Evolutionary conservation across 1,139 yeast species (phyloP).

Genomic region (Scheffersomyces quercinus): DNA sequence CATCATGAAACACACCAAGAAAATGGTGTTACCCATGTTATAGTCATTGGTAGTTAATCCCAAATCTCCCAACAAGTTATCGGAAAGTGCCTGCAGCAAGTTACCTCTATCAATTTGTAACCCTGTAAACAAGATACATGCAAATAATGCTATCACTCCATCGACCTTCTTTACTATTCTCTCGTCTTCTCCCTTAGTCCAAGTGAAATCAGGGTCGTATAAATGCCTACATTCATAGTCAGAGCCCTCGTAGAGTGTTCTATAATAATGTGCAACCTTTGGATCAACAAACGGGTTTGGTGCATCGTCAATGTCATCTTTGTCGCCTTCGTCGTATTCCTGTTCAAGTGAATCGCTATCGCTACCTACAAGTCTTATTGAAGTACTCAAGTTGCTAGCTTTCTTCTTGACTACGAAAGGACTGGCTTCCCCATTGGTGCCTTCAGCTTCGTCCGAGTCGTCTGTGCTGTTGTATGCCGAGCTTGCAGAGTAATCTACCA

Average conservation of each 20-base stretch:
- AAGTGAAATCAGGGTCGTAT: slow-evolving; percentile 23
- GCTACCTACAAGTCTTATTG: not conserved
- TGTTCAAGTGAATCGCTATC: not conserved
- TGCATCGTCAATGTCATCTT: slow-evolving; percentile 3
- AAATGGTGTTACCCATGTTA: slow-evolving; percentile 33
- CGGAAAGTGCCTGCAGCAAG: slow-evolving; percentile 33
- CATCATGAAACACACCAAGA: slow-evolving; percentile 25
- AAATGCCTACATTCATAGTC: slow-evolving; percentile 21
- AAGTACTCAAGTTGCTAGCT: not conserved
- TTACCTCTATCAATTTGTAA: slow-evolving; percentile 36
- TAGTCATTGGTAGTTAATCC: slow-evolving; percentile 30
- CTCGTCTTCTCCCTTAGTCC: slow-evolving; percentile 24
- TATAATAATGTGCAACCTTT: slow-evolving; percentile 17
- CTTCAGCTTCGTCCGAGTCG: not conserved
- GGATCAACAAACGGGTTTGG: slow-evolving; percentile 19
- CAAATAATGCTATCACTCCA: slow-evolving; percentile 27
- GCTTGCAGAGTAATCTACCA: not conserved
- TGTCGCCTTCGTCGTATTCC: not conserved
- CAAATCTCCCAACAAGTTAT: slow-evolving; percentile 30
- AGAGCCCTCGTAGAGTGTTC: slow-evolving; percentile 17
- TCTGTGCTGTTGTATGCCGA: not conserved
- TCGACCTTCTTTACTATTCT: slow-evolving; percentile 24
- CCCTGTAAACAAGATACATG: slow-evolving; percentile 32
- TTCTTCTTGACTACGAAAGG: not conserved
- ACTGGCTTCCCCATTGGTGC: not conserved